phyloP scores from a whole-genome alignment of 495 filamentous ascomycete genomes.

The Aspergillus taichungensis region DNA sequence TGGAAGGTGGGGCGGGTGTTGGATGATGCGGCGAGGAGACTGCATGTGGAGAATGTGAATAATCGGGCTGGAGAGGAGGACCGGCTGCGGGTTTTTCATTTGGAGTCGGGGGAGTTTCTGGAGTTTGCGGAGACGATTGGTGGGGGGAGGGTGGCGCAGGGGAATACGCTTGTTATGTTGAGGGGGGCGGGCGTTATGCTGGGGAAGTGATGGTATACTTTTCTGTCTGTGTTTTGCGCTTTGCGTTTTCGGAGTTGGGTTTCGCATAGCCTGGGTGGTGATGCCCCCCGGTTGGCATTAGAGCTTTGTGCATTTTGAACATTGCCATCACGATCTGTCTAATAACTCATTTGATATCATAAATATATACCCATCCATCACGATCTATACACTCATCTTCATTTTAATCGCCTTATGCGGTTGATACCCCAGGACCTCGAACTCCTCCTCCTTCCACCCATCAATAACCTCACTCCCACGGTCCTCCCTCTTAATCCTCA shows the following conservation, averaged over 20 bases:
- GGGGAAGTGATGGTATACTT: constrained; percentile 20
- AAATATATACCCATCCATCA: constrained; percentile 8
- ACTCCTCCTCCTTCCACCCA: constrained; percentile 81
- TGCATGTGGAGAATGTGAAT: constrained; percentile 82
- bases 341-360: constrained; percentile 11
- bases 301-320: background rate
- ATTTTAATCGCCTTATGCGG: constrained; percentile 87
- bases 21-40: constrained; percentile 72
- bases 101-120: constrained; percentile 77
- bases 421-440: constrained; percentile 78
- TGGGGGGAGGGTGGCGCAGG: constrained; percentile 58
- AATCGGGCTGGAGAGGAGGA: constrained; percentile 76
- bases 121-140: constrained; percentile 72
- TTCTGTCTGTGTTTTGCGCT: constrained; percentile 7
- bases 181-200: constrained; percentile 66
- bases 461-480: constrained; percentile 56
- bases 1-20: constrained; percentile 86
- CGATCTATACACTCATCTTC: constrained; percentile 85
- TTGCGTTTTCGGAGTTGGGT: constrained; percentile 1
- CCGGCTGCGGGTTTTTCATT: constrained; percentile 77
- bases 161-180: constrained; percentile 83
- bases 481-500: constrained; percentile 58
- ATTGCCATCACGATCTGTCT: background rate
- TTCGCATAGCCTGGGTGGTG: background rate
- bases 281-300: background rate